Base-by-base conservation (phyloP, 352 stramenopile species). In the Elongisporangium anandrum region DNA sequence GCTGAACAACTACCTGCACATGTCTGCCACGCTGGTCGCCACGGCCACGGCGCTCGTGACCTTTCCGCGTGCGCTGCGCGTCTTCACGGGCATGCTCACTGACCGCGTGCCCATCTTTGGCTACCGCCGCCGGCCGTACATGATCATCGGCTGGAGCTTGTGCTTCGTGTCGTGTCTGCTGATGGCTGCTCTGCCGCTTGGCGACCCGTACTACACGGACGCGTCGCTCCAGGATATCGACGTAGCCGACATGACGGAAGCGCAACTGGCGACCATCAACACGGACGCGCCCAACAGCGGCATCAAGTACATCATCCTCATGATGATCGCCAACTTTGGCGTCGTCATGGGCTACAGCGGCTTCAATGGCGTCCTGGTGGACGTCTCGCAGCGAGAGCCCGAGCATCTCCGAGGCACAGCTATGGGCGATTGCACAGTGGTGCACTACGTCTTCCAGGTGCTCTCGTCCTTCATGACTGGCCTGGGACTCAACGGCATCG, bases 41-140 rank as follows among this genome's bases (percentile, higher is more conserved):
- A 74, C 73, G 1, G 69, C 71, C 16, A 61, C 61, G 41, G 72
- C 63, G 21, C 69, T 82, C 24, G 68, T 81, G 21, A 50, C 49
- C 16, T 50, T 79, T 17, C 70, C 72, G 0, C 73, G 72, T 19
- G 64, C 66, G 7, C 73, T 81, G 26, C 71, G 70, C 13, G 41
- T 79, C 24, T 66, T 91, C 17, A n/a, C n/a, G n/a, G n/a, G n/a
- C n/a, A n/a, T n/a, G n/a, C n/a, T n/a, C n/a, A n/a, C n/a, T n/a
- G n/a, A 75, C 81, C 53, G 69, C 38, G 73, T 75, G 49, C 85
- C 85, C 7, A 86, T 95, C 57, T 77, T 73, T 57, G 78, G 82
- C 39, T 85, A 85, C 53, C 84, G 78, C 16, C 65, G 83, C 7
- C 83, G 83, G 41, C 76, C 83, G 20, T 95, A 93, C 63, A 77